A percentile compares a stretch with the other conserved stretches of the same genome.
phyloP scores from a whole-genome alignment of 208 protist species.

The Crithidia fasciculata region DNA sequence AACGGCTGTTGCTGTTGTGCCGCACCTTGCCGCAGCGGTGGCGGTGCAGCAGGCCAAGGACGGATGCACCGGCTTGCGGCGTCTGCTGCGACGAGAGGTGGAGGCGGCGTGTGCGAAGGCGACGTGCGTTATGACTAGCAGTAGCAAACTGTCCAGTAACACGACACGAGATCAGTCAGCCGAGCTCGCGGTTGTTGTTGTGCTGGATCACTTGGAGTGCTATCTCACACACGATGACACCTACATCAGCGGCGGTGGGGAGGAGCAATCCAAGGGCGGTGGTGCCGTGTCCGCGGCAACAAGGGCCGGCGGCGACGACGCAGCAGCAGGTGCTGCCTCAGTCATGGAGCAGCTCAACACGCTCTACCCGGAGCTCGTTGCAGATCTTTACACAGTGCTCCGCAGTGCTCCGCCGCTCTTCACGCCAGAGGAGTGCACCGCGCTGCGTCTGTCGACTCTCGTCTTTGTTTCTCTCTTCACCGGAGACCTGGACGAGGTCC shows the following conservation, averaged over 20 bases:
- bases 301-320: conserved; percentile 3
- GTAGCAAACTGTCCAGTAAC: not conserved
- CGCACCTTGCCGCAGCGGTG: conserved; percentile 17
- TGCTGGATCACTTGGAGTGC: conserved; percentile 76
- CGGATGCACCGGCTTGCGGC: conserved; percentile 52
- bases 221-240: conserved; percentile 36
- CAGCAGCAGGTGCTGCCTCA: not conserved
- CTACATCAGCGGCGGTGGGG: not conserved
- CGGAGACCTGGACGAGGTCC: conserved; percentile 45
- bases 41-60: conserved; percentile 39
- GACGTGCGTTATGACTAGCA: too few species aligned
- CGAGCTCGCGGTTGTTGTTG: conserved; percentile 39
- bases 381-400: conserved; percentile 64
- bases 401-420: conserved; percentile 49
- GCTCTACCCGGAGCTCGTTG: conserved; percentile 45
- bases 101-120: conserved; percentile 10
- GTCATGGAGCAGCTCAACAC: conserved; percentile 5
- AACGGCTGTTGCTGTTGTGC: not conserved
- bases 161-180: not conserved
- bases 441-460: conserved; percentile 33
- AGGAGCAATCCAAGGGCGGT: not conserved
- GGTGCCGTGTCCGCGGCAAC: not conserved
- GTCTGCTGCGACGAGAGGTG: conserved; percentile 40
- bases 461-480: conserved; percentile 59
- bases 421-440: conserved; percentile 25